Base-by-base conservation (phyloP, 1,284 basidiomycete species). In the Ustilago crameri region DNA sequence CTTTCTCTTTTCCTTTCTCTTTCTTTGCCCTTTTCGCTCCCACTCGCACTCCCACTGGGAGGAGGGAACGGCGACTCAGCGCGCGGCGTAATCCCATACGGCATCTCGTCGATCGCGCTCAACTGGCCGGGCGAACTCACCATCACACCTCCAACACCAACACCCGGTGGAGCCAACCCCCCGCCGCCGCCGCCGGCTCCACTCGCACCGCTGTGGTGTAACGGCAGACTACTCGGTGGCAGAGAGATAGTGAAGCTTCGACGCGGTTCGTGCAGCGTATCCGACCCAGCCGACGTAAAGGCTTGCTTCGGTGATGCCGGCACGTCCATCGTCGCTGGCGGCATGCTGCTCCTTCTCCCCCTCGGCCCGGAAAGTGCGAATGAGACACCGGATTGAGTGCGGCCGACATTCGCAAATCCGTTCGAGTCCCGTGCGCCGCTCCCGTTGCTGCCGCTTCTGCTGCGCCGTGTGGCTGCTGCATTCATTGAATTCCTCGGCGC, bases 51-150 rank as follows among this genome's bases (percentile, higher is more conserved):
- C 1, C 47, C 50, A 8, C 24, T 23, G 15, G 26, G 22, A 9
- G 43, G 5, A 0, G 56, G 10, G n/a, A 22, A 18, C 0, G 59
- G 67, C 15, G 67, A 61, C 12, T 60, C 61, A 15, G 42, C n/a
- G 14, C 68, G 18, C 34, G 68, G 56, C 14, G 59, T 62, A 3
- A 51, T 18, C 3, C 55, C 56, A 15, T 18, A 1, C 1, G 62
- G 56, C 59, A 66, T 60, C 42, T 72, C 69, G 56, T 63, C 64
- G 35, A 72, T 72, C 49, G 69, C 63, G 7, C 59, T 67, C 48
- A 72, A 37, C 26, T 61, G 69, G 5, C 56, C 60, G 1, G 64
- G 50, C 7, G 69, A 51, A 0, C 44, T 35, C 12, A 52, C 58
- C 45, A 66, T 43, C 62, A 54, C 54, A 2, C 9, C 15, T 9